phyloP scores from a whole-genome alignment of 2,329 filamentous ascomycete genomes.

The Trichoderma breve region DNA sequence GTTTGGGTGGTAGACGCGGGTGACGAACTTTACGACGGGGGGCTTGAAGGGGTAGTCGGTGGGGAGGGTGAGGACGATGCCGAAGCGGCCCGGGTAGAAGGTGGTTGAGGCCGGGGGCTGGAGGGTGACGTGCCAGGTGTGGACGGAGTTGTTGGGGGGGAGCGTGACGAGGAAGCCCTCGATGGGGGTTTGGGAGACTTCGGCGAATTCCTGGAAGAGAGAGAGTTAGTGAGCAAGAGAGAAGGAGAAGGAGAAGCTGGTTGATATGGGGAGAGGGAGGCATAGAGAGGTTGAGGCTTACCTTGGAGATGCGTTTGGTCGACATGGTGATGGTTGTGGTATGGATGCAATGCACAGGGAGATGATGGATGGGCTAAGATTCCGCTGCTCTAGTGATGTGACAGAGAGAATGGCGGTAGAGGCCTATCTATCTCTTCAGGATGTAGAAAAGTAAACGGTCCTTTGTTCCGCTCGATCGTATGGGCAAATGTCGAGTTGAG shows the following conservation, averaged over 20 bases:
- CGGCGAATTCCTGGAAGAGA: conserved; percentile 49
- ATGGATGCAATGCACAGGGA: not conserved
- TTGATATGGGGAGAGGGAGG: not conserved
- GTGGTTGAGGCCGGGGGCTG: conserved; percentile 43
- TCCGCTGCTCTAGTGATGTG: not conserved
- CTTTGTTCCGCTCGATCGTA: not conserved
- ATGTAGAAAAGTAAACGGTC: not conserved
- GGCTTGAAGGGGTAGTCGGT: conserved; percentile 88
- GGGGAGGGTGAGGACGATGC: conserved; percentile 69
- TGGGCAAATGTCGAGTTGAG: not conserved
- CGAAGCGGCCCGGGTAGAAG: conserved; percentile 69
- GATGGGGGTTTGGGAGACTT: conserved; percentile 49
- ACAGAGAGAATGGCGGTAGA: not conserved
- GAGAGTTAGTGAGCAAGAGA: conserved; percentile 8
- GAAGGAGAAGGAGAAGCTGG: not conserved
- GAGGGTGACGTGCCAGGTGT: conserved; percentile 53
- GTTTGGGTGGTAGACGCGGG: conserved; percentile 95
- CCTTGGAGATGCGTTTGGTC: conserved; percentile 47
- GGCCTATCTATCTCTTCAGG: not conserved
- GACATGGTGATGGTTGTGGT: conserved; percentile 33
- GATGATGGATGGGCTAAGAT: not conserved
- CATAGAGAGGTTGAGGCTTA: conserved; percentile 21
- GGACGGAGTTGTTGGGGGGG: conserved; percentile 46
- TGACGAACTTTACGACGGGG: conserved; percentile 74
- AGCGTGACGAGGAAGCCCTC: conserved; percentile 48